Percentiles rank a stretch among this genome's conserved stretches.
These are phyloP conservation scores for Brassica balearica DNA, from an alignment of 441 rosid species.

Conservation along the genomic window DNA sequence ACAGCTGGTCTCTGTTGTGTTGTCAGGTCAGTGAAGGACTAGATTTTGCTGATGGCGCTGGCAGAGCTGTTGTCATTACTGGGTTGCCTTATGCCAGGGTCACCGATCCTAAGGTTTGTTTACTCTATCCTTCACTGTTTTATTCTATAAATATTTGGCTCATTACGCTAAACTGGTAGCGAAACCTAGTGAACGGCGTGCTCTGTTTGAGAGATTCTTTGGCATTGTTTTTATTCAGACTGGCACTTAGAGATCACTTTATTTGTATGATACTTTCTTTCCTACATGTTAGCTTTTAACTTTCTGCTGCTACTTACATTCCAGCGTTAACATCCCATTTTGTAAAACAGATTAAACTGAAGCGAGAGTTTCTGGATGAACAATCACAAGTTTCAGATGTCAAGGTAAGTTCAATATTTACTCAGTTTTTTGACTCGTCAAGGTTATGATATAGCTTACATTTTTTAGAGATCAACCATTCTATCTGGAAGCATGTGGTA, in stretches of 20 bases:
- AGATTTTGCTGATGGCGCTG: conserved; percentile 97
- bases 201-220: conserved; percentile 15
- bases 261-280: conserved; percentile 16
- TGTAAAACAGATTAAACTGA: conserved; percentile 77
- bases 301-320: conserved; percentile 27
- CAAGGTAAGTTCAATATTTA: conserved; percentile 56
- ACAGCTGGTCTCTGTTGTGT: conserved; percentile 37
- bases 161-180: conserved; percentile 21
- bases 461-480: conserved; percentile 50
- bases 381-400: conserved; percentile 51
- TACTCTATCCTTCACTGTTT: conserved; percentile 24
- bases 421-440: conserved; percentile 27
- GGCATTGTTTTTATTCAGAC: conserved; percentile 22
- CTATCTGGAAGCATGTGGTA: conserved; percentile 93
- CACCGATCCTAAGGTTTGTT: conserved; percentile 87
- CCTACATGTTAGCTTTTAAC: conserved; percentile 20
- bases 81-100: conserved; percentile 91
- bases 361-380: conserved; percentile 89
- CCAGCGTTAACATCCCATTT: conserved; percentile 30
- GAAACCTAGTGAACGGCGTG: conserved; percentile 13
- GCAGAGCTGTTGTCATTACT: conserved; percentile 93
- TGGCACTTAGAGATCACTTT: conserved; percentile 21
- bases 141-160: conserved; percentile 20
- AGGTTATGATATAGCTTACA: conserved; percentile 30
- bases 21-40: conserved; percentile 97